These are phyloP conservation scores for Ophiostoma sp. DNA, from an alignment of 2,329 filamentous ascomycete species.

Conservation along the genomic window DNA sequence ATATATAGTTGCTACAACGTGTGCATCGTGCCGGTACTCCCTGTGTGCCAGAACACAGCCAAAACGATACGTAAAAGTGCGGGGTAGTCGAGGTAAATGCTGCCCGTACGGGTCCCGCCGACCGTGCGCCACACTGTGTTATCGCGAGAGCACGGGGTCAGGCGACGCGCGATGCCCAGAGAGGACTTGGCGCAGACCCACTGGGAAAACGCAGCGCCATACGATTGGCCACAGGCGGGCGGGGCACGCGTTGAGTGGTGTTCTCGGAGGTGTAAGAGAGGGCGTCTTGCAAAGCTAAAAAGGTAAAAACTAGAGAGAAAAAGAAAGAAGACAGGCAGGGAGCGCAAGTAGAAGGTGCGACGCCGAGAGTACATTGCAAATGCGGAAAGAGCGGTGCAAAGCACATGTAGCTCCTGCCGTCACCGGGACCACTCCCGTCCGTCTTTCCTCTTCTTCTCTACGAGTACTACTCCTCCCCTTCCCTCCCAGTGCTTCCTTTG, in stretches of 20 bases:
- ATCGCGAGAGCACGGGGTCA: constrained; percentile 22
- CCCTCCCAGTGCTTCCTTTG: background rate
- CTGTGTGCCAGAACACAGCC: background rate
- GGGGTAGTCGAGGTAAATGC: background rate
- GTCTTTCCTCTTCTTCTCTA: constrained; percentile 2
- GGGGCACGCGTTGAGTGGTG: constrained; percentile 16
- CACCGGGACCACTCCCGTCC: constrained; percentile 13
- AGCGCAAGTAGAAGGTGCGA: constrained; percentile 9
- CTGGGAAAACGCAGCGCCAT: background rate
- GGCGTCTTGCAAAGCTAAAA: background rate
- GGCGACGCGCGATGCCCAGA: constrained; percentile 19
- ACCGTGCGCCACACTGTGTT: constrained; percentile 17
- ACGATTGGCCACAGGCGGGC: background rate
- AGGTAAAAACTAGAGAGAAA: background rate
- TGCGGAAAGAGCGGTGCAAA: constrained; percentile 13
- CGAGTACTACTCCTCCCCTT: constrained; percentile 10
- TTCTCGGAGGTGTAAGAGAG: constrained; percentile 13
- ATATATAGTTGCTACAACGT: background rate
- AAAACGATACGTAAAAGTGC: constrained; percentile 5
- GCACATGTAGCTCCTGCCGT: constrained; percentile 15
- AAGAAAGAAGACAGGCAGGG: background rate
- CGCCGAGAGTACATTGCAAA: constrained; percentile 4
- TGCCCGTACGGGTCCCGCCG: background rate
- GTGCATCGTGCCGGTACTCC: background rate
- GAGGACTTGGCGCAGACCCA: background rate